These are phyloP conservation scores for Fusarium secorum DNA, from an alignment of 2,329 filamentous ascomycete genomes.

Conservation along the genomic window DNA sequence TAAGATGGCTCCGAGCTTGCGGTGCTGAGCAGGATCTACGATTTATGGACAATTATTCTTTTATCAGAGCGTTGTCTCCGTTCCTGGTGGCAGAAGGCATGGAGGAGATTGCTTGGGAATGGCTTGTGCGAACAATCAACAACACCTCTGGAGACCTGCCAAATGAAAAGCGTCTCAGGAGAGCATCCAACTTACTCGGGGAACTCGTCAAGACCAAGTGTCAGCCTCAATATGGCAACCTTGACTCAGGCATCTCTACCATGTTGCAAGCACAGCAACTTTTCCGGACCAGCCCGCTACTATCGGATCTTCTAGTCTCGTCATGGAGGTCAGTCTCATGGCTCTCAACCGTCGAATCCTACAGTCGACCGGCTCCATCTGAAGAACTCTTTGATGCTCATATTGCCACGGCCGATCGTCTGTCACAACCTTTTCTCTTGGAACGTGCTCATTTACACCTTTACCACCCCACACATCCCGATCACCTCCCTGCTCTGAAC, in stretches of 20 bases:
- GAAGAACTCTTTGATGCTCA: slow-evolving; percentile 62
- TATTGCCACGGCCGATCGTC: slow-evolving; percentile 54
- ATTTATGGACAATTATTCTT: slow-evolving; percentile 53
- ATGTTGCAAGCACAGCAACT: slow-evolving; percentile 57
- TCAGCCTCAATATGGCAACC: slow-evolving; percentile 49
- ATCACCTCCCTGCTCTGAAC: slow-evolving; percentile 55
- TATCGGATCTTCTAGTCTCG: slow-evolving; percentile 49
- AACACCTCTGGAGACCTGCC: slow-evolving; percentile 32
- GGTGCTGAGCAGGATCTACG: slow-evolving; percentile 56
- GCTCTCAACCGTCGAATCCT: slow-evolving; percentile 60
- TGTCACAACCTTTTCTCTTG: slow-evolving; percentile 49
- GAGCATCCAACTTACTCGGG: slow-evolving; percentile 47
- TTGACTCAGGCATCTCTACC: slow-evolving; percentile 59
- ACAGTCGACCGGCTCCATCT: slow-evolving; percentile 55
- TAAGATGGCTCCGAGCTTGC: slow-evolving; percentile 63
- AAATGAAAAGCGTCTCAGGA: slow-evolving; percentile 38
- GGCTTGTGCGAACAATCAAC: slow-evolving; percentile 55
- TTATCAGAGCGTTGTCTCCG: slow-evolving; percentile 53
- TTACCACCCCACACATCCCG: slow-evolving; percentile 61
- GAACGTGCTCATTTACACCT: slow-evolving; percentile 63
- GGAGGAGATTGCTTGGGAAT: slow-evolving; percentile 61
- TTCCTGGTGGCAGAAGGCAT: slow-evolving; percentile 63
- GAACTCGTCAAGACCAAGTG: slow-evolving; percentile 55
- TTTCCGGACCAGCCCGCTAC: slow-evolving; percentile 48
- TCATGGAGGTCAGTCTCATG: slow-evolving; percentile 60